These are phyloP conservation scores for Boletales sp. DNA, from an alignment of 768 basidiomycete species.

Conservation along the genomic window DNA sequence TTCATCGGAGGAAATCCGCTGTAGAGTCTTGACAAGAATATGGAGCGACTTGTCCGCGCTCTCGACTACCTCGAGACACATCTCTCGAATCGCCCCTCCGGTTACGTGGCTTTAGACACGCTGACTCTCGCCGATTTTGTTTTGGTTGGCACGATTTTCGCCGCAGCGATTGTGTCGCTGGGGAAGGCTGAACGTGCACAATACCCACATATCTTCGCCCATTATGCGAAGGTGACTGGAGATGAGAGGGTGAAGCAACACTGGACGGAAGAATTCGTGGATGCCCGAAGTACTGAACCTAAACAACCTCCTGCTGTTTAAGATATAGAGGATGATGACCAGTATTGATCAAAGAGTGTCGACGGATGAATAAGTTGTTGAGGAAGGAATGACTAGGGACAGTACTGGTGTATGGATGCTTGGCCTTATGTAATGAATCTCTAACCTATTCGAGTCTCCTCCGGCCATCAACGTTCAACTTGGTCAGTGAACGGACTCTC, in stretches of 20 bases:
- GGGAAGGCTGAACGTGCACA: constrained; percentile 10
- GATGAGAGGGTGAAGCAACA: constrained; percentile 10
- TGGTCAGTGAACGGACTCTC: no score
- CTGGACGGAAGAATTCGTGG: constrained; percentile 6
- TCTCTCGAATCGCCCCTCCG: constrained; percentile 9
- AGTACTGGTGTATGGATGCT: no score
- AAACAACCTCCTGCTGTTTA: background rate
- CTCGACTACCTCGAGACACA: constrained; percentile 12
- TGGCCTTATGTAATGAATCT: no score
- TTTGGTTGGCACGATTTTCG: constrained; percentile 1
- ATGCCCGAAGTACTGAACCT: constrained; percentile 2
- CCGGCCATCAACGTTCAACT: no score
- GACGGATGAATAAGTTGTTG: no score
- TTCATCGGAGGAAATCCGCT: background rate
- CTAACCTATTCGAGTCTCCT: no score
- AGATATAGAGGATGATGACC: no score
- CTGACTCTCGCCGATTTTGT: constrained; percentile 19
- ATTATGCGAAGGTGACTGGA: constrained; percentile 15
- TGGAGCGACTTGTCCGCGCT: constrained; percentile 2
- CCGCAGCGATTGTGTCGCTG: background rate
- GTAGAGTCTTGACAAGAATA: constrained; percentile 1
- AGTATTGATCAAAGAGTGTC: no score
- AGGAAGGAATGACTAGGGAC: no score
- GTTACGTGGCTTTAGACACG: constrained; percentile 11
- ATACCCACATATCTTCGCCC: constrained; percentile 10